A percentile compares a stretch with the other conserved stretches of the same genome.
Conservation (phyloP, 495 filamentous ascomycete species). For the Annulohypoxylon moriforme region DNA sequence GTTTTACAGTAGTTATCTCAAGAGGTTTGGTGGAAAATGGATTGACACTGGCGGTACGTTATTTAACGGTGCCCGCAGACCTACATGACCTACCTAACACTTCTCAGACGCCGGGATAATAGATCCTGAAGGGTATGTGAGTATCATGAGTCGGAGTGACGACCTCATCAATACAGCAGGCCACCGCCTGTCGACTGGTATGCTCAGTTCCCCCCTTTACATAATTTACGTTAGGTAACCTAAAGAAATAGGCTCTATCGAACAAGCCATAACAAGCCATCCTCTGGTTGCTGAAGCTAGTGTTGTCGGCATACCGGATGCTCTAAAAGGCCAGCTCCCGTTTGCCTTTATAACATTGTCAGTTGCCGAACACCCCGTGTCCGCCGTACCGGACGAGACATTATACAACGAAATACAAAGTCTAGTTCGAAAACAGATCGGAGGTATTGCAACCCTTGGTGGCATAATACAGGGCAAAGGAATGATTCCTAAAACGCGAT, state of each 20-base stretch:
- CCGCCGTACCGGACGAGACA: conserved; percentile 57
- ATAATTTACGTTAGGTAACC: conserved; percentile 5
- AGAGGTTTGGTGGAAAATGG: conserved; percentile 82
- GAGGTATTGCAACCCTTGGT: conserved; percentile 84
- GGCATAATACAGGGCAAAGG: conserved; percentile 85
- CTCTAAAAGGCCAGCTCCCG: conserved; percentile 87
- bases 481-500: conserved; percentile 93
- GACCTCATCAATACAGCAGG: conserved; percentile 97
- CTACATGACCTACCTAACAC: conserved; percentile 21
- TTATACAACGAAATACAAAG: conserved; percentile 68
- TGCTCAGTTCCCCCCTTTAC: conserved; percentile 23
- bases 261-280: conserved; percentile 88
- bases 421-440: conserved; percentile 83
- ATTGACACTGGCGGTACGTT: conserved; percentile 77
- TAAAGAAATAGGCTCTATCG: conserved; percentile 72
- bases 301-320: conserved; percentile 85
- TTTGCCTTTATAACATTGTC: conserved; percentile 84
- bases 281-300: conserved; percentile 81
- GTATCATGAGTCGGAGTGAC: conserved; percentile 87
- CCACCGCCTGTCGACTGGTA: conserved; percentile 90
- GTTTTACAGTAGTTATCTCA: conserved; percentile 84
- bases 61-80: neutral
- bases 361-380: conserved; percentile 58
- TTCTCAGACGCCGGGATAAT: conserved; percentile 80
- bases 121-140: conserved; percentile 83